phyloP scores from a whole-genome alignment of 257 asterid genomes.

The Avicennia marina region DNA sequence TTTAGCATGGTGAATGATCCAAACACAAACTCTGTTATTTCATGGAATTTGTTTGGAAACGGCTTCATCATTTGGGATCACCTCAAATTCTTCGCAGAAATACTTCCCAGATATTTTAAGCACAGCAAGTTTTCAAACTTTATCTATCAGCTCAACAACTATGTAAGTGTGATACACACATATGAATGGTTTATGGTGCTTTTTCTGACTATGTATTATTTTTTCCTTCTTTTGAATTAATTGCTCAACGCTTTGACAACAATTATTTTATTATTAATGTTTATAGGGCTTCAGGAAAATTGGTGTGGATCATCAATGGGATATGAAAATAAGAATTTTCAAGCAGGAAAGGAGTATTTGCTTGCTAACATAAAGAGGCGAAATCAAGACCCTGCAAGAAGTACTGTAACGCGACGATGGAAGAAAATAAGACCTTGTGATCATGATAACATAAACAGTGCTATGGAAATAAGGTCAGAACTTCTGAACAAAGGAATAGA shows the following conservation, averaged over 20 bases:
- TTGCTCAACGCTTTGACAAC: background rate
- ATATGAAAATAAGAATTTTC: slow-evolving; percentile 46
- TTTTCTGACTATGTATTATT: background rate
- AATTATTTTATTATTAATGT: background rate
- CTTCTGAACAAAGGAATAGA: slow-evolving; percentile 9
- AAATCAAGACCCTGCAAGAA: background rate
- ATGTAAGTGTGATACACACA: slow-evolving; percentile 25
- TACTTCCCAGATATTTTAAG: slow-evolving; percentile 46
- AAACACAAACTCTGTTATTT: slow-evolving; percentile 29
- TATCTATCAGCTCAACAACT: slow-evolving; percentile 61
- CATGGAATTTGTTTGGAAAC: slow-evolving; percentile 43
- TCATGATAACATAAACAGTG: background rate
- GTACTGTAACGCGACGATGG: background rate
- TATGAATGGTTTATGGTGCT: background rate
- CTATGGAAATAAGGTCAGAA: slow-evolving; percentile 10
- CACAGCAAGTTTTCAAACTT: slow-evolving; percentile 60
- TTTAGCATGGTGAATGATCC: slow-evolving; percentile 55
- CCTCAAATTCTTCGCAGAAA: slow-evolving; percentile 31
- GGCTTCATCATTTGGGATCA: slow-evolving; percentile 57
- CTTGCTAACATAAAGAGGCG: slow-evolving; percentile 43
- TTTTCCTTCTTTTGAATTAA: background rate
- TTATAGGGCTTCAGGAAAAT: slow-evolving; percentile 59
- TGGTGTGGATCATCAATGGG: slow-evolving; percentile 52
- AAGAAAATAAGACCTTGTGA: background rate
- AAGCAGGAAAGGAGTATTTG: slow-evolving; percentile 37